Evolutionary conservation across 2,329 filamentous ascomycete species (phyloP), one percentile per base, ranked within the genome.

Genomic region (Drechslerella coelobrocha): DNA sequence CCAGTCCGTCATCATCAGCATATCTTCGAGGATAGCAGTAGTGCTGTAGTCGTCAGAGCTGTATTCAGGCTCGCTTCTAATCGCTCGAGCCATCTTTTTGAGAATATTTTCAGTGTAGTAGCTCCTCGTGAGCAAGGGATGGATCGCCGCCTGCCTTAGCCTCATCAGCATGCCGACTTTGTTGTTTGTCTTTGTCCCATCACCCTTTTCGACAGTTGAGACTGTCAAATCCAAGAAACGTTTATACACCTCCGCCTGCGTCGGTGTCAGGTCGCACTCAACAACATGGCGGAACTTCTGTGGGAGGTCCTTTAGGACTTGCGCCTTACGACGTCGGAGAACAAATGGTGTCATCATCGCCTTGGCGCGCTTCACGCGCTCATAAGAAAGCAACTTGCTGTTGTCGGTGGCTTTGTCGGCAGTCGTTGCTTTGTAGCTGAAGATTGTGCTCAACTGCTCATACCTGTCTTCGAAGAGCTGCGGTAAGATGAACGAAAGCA

Each of bases 301-400:
- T 0, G 94, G 92, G 73, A 99, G 84, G 76, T 94, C 89, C 50
- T 84, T 83, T 47, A 97, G 83, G 7, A 97, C 92, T 76, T 97
- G 92, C 52, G 90, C 86, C 81, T 99, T 99, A 80, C 94, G 93
- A 6, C 94, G 86, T 73, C 96, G 91, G 1, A 99, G 82, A 59
- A 99, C 94, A 77, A 99, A 99, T 0, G 94, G 94, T 23, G 92
- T 91, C 76, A 99, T 86, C 82, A 99, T 99, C 0, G 89, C 91
- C 60, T 92, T 88, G 1, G 94, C 94, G 47, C 92, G 86, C 63
- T 86, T 86, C 63, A 97, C 94, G 43, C 94, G 88, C 78, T 96
- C 91, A 47, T 86, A 88, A 21, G 94, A 96, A 0, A 99, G 81
- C 9, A 97, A 84, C 0, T 91, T 89, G 21, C 90, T 90, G 77